Evolutionary conservation across 2,329 filamentous ascomycete genomes (phyloP).

Genomic region (Anthostomella pinea): DNA sequence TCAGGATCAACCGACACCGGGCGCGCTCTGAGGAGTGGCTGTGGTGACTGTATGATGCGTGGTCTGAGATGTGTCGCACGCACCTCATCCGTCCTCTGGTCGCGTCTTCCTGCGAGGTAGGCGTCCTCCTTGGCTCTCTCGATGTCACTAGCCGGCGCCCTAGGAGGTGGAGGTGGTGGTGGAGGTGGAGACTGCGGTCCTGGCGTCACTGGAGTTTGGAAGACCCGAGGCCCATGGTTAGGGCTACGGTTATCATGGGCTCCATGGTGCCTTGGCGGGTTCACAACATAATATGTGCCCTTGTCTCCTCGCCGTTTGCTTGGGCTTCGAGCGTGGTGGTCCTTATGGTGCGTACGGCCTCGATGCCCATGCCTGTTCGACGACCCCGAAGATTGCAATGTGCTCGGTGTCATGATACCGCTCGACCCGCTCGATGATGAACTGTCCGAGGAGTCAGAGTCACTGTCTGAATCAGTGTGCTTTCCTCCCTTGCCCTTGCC

Average conservation of each 20-base stretch:
- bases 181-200: background rate
- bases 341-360: conserved; percentile 2
- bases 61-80: conserved; percentile 10
- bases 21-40: conserved; percentile 4
- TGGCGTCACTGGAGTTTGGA: conserved; percentile 2
- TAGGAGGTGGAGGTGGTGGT: conserved; percentile 1
- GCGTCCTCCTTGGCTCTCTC: conserved; percentile 18
- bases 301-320: background rate
- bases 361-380: conserved; percentile 2
- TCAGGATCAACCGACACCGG: conserved; percentile 3
- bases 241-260: conserved; percentile 1
- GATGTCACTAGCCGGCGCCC: conserved; percentile 11
- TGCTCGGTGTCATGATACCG: conserved; percentile 8
- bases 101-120: conserved; percentile 15
- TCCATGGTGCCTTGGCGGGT: background rate
- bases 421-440: conserved; percentile 12
- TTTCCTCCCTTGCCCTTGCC: too few relatives aligned
- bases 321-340: conserved; percentile 1
- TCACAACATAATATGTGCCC: background rate
- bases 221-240: background rate
- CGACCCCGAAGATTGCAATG: conserved; percentile 18
- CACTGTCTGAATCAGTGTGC: conserved; percentile 8
- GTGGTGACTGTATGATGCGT: conserved; percentile 8
- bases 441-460: conserved; percentile 13
- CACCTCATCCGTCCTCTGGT: conserved; percentile 7